Base-by-base conservation (phyloP, 805 yeast species). In the Jamesozyma lodderae region DNA sequence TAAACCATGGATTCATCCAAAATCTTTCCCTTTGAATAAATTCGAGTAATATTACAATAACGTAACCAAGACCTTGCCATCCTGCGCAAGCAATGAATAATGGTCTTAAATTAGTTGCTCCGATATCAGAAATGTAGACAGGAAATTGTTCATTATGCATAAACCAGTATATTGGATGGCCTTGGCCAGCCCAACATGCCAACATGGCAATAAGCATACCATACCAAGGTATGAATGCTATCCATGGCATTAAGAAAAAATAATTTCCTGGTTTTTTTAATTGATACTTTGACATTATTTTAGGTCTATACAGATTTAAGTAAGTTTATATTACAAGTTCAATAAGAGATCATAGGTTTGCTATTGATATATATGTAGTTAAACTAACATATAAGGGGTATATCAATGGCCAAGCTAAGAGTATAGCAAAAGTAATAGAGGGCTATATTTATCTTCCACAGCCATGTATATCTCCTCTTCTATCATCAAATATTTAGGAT, bases 151-250 rank as follows among this genome's bases (percentile, higher is more conserved):
- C 44, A 1, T 55, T 39, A 28, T 63, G 62, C 68, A 76, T 71
- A 46, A 77, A 77, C 40, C 66, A 57, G 53, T 83, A 81, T 9
- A 72, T 66, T 0, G 95, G 95, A 34, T 72, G 72, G 2, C 95
- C 96, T 52, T 83, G 85, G 4, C 67, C 70, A 2, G 81, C 74
- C 96, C 96, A 88, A 47, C 77, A 72, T 2, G 70, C 57, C 46
- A 88, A 53, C 73, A 90, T 64, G 5, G 94, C 84, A 6, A 81
- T 77, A 10, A 88, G 71, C 95, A 86, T 84, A 4, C 83, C 95
- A 77, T 87, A 82, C 96, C 96, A 88, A 13, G 77, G 79, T 2
- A 77, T 58, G 36, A 75, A 63, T 2, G 85, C 73, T 2, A 77
- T 51, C 31, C 86, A 60, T 3, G 96, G 96, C 26, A 87, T 63